phyloP scores from a whole-genome alignment of 108 stramenopile species.

The Heterococcus sp. region DNA sequence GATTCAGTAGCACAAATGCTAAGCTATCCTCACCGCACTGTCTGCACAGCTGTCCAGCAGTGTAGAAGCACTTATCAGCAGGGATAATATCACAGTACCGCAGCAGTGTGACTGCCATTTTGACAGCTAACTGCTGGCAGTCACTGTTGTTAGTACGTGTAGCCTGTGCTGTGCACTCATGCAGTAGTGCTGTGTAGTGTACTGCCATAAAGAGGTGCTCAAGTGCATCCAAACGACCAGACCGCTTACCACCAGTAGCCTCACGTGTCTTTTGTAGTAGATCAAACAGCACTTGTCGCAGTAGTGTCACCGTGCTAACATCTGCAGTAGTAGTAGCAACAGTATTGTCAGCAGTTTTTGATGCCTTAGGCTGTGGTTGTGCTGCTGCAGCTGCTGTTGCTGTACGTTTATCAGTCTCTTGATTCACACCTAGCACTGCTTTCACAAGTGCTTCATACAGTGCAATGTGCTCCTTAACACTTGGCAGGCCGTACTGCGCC shows the following conservation, averaged over 20 bases:
- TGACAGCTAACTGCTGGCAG: slow-evolving; percentile 53
- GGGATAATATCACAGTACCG: slow-evolving; percentile 61
- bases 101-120: slow-evolving; percentile 55
- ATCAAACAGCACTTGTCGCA: slow-evolving; percentile 56
- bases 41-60: slow-evolving; percentile 52
- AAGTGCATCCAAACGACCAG: slow-evolving; percentile 6
- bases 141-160: too few relatives aligned
- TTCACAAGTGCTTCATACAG: slow-evolving; percentile 44
- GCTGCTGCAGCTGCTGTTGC: slow-evolving; percentile 1
- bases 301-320: slow-evolving; percentile 33
- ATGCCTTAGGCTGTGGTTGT: slow-evolving; percentile 2
- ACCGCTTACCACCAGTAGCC: slow-evolving; percentile 1
- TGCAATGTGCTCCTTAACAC: neutral
- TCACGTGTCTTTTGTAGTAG: slow-evolving; percentile 5
- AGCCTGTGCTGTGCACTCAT: slow-evolving; percentile 9
- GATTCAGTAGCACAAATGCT: slow-evolving; percentile 67
- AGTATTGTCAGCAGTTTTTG: neutral
- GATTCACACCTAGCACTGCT: slow-evolving; percentile 24
- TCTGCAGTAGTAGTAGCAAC: too few relatives aligned
- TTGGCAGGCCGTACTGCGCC: neutral
- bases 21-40: slow-evolving; percentile 54
- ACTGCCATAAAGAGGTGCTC: slow-evolving; percentile 60
- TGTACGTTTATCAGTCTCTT: slow-evolving; percentile 1
- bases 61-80: slow-evolving; percentile 61
- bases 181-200: slow-evolving; percentile 50